These are phyloP conservation scores for Biscutella auriculata DNA, from an alignment of 441 rosid species.

Conservation along the genomic window DNA sequence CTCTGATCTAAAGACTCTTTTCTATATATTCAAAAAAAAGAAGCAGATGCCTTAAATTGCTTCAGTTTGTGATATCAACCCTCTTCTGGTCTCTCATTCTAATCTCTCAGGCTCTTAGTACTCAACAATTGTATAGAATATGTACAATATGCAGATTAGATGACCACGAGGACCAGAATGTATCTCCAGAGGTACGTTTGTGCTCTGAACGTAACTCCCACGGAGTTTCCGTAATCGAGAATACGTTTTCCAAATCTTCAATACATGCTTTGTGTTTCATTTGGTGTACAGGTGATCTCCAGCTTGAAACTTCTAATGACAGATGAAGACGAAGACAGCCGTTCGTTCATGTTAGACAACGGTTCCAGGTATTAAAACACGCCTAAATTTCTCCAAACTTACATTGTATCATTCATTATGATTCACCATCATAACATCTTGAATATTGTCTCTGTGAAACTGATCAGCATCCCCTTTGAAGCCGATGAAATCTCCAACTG, in stretches of 20 bases:
- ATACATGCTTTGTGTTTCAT: not conserved
- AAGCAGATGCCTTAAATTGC: not conserved
- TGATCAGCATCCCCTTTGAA: conserved; percentile 77
- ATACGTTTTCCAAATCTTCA: not conserved
- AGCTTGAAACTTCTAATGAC: conserved; percentile 56
- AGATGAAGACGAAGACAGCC: conserved; percentile 37
- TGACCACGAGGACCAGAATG: conserved; percentile 35
- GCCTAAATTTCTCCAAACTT: not conserved
- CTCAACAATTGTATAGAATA: conserved; percentile 62
- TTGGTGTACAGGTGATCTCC: conserved; percentile 48
- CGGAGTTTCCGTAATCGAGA: not conserved
- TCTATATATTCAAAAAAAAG: not conserved
- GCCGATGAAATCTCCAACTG: conserved; percentile 42
- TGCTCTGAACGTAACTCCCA: not conserved
- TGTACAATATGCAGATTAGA: conserved; percentile 58
- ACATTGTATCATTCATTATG: not conserved
- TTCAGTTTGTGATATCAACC: not conserved
- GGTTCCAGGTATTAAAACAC: conserved; percentile 31
- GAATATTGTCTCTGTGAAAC: conserved; percentile 10
- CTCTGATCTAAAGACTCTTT: not conserved
- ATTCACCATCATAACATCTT: not conserved
- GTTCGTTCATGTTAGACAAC: conserved; percentile 49
- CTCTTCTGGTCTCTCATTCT: not conserved
- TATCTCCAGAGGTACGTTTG: conserved; percentile 53
- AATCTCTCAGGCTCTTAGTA: conserved; percentile 46